Evolutionary conservation across 129 eudicot species (phyloP), one percentile per base, ranked within the genome.

Genomic region (Rutidosis leptorrhynchoides): DNA sequence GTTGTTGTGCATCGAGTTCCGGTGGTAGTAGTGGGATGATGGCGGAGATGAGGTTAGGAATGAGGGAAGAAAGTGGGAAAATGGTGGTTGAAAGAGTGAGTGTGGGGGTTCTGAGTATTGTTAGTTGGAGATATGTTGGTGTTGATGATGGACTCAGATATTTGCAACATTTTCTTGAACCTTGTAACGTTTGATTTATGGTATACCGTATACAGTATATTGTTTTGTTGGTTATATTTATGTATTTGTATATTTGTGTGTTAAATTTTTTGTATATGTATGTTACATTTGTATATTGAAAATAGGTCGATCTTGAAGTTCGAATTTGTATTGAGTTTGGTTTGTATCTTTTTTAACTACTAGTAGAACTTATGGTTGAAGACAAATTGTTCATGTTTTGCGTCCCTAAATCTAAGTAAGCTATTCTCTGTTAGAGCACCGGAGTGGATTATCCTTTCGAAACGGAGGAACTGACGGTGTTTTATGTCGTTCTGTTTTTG

Each of bases 91-190:
- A 87, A 60, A 82, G 77, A 69, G 77, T 86, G 30, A 73, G 83
- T 55, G 84, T 86, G 3, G 89, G 95, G 64, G 76, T 90, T 16
- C 58, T 90, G 95, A 86, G 83, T 59, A 45, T 86, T 2, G 64
- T 74, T 23, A 84, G 82, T 74, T 90, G 95, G 97, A 84, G 97
- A n/a, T 82, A 86, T 76, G 83, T 82, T 26, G 28, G 81, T 43
- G 70, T 90, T 3, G 95, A 86, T 57, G 97, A 90, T 80, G 84
- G 72, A 27, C 81, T 83, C 30, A 74, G 85, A 57, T 90, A 90
- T 30, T 77, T 90, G 81, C 90, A 89, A 37, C 94, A 85, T 81
- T 89, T 85, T 74, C 87, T 89, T 59, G 49, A 73, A 29, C 80
- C 85, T 37, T 72, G 53, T 69, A 60, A 33, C 33, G 46, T 40